Evolutionary conservation across 495 filamentous ascomycete genomes (phyloP).

Genomic region (Staphylotrichum tortipilum): DNA sequence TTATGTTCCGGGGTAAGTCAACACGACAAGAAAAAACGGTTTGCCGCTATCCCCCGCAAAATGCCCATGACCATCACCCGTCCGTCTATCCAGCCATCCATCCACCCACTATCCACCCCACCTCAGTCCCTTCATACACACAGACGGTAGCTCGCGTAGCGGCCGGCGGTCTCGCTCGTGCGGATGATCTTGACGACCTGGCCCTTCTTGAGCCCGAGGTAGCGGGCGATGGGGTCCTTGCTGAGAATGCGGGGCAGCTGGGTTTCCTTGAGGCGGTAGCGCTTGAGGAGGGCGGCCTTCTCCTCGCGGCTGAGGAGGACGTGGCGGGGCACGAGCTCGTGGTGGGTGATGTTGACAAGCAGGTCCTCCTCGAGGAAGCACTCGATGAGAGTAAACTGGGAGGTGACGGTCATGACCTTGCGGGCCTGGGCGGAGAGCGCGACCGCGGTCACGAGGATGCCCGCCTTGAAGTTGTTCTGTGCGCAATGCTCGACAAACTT

Average conservation of each 20-base stretch:
- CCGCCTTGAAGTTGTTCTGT: slow-evolving; percentile 71
- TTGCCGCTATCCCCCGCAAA: too few species aligned
- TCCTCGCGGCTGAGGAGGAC: slow-evolving; percentile 83
- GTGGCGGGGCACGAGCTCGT: slow-evolving; percentile 93
- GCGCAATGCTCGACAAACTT: slow-evolving; percentile 74
- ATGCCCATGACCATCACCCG: not conserved
- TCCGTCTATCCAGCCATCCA: not conserved
- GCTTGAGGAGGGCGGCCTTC: slow-evolving; percentile 69
- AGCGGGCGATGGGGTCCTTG: slow-evolving; percentile 85
- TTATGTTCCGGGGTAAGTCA: too few species aligned
- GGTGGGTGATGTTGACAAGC: slow-evolving; percentile 95
- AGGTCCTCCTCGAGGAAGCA: slow-evolving; percentile 92
- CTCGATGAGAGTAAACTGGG: slow-evolving; percentile 70
- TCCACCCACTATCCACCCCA: not conserved
- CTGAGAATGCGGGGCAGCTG: slow-evolving; percentile 88
- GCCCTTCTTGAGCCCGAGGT: slow-evolving; percentile 81
- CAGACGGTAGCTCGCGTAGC: slow-evolving; percentile 65
- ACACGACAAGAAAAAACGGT: too few species aligned
- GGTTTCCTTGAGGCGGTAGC: slow-evolving; percentile 93
- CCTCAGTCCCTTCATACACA: slow-evolving; percentile 34
- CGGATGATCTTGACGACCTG: slow-evolving; percentile 98
- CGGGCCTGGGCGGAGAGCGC: slow-evolving; percentile 75
- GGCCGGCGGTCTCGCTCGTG: slow-evolving; percentile 65
- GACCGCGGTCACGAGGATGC: slow-evolving; percentile 77
- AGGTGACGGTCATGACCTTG: slow-evolving; percentile 65